These are phyloP conservation scores for Protomyces pachydermus DNA, from an alignment of 1,139 yeast genomes.

Conservation along the genomic window DNA sequence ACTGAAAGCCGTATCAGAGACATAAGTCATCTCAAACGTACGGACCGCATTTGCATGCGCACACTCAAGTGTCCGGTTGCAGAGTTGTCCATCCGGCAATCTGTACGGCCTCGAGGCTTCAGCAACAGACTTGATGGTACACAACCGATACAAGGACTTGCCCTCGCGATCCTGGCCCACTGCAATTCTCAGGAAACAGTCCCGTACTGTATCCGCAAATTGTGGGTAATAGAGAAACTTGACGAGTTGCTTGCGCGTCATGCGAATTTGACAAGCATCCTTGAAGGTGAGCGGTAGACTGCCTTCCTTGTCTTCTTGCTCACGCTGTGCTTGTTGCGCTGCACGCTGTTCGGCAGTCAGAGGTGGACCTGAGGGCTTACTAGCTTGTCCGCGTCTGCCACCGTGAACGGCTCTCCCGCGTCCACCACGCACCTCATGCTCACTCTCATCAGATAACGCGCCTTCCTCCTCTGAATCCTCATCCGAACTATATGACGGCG, in stretches of 20 bases:
- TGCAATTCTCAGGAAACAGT: conserved; percentile 72
- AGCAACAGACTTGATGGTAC: conserved; percentile 63
- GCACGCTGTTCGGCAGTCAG: not conserved
- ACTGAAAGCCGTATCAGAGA: conserved; percentile 27
- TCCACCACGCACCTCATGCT: conserved; percentile 35
- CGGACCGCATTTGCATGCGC: conserved; percentile 64
- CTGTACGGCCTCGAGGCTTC: conserved; percentile 47
- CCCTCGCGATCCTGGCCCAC: conserved; percentile 65
- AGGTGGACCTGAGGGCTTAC: not conserved
- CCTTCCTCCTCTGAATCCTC: conserved; percentile 38
- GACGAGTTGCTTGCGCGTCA: conserved; percentile 71
- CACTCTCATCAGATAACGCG: conserved; percentile 43
- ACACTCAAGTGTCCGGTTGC: conserved; percentile 42
- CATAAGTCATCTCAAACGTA: conserved; percentile 61
- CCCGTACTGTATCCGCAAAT: conserved; percentile 55
- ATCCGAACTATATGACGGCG: conserved; percentile 32
- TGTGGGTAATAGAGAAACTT: conserved; percentile 78
- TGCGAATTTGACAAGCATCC: conserved; percentile 64
- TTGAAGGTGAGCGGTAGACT: conserved; percentile 42
- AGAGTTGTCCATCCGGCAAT: conserved; percentile 27
- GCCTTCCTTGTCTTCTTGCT: conserved; percentile 36
- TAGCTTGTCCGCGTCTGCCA: conserved; percentile 26
- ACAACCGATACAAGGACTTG: conserved; percentile 70
- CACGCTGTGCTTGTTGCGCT: not conserved
- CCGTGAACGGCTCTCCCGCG: conserved; percentile 33